Conservation (phyloP, 768 basidiomycete species). For the Peribolospora kevripleyi region DNA sequence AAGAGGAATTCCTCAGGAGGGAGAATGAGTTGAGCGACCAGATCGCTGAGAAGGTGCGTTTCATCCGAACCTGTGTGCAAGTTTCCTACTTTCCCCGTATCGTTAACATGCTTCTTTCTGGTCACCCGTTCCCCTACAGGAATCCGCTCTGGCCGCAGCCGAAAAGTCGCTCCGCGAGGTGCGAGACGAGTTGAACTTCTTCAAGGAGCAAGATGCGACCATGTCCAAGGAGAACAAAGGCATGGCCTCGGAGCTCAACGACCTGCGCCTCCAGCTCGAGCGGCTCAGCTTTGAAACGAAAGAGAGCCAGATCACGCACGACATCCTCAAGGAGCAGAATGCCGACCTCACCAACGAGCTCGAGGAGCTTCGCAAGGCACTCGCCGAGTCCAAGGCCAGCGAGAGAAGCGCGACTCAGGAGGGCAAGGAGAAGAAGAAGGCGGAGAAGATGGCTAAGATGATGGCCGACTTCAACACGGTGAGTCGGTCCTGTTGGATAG, state of each 20-base stretch:
- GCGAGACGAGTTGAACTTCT: conserved; percentile 62
- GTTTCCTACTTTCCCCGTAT: neutral
- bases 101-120: neutral
- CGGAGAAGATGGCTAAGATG: conserved; percentile 98
- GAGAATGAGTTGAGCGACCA: conserved; percentile 92
- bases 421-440: conserved; percentile 96
- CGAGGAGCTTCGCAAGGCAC: conserved; percentile 62
- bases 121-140: conserved; percentile 20
- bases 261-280: conserved; percentile 72
- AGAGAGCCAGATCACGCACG: conserved; percentile 72
- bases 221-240: conserved; percentile 52
- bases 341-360: conserved; percentile 61
- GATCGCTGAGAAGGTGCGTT: conserved; percentile 45
- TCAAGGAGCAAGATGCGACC: conserved; percentile 39
- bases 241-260: conserved; percentile 80
- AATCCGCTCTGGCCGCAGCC: conserved; percentile 49
- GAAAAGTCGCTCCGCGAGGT: conserved; percentile 73
- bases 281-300: conserved; percentile 87
- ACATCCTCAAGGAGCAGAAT: conserved; percentile 87
- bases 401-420: conserved; percentile 72
- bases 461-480: conserved; percentile 98
- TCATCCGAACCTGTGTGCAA: neutral
- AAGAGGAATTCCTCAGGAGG: conserved; percentile 82
- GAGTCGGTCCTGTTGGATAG: conserved; percentile 16
- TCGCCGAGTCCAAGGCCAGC: conserved; percentile 49